A percentile compares a stretch with the other conserved stretches of the same genome.
These are phyloP conservation scores for Ascochyta koolunga DNA, from an alignment of 2,329 filamentous ascomycete genomes.

Conservation along the genomic window DNA sequence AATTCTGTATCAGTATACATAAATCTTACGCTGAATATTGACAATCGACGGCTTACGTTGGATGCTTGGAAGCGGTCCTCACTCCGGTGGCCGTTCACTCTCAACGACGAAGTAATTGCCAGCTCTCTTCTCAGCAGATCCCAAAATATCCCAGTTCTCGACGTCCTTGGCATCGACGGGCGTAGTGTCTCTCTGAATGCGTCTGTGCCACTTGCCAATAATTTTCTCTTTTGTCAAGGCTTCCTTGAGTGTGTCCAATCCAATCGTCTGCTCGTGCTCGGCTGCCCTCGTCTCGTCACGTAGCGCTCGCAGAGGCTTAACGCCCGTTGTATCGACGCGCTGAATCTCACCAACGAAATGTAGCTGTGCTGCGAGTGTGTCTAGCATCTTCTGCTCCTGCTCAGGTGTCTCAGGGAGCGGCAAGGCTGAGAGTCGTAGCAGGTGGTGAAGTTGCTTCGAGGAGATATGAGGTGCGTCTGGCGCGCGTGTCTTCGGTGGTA, in stretches of 20 bases:
- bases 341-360: conserved; percentile 91
- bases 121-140: conserved; percentile 67
- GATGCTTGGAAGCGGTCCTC: background rate
- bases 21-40: background rate
- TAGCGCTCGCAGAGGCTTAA: conserved; percentile 78
- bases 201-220: conserved; percentile 60
- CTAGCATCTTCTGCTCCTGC: conserved; percentile 74
- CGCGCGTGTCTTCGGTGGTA: conserved; percentile 56
- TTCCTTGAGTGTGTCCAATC: conserved; percentile 61
- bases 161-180: conserved; percentile 49
- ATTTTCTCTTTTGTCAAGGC: conserved; percentile 66
- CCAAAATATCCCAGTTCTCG: conserved; percentile 74
- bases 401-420: conserved; percentile 68
- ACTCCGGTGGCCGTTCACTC: conserved; percentile 55
- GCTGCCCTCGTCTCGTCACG: conserved; percentile 75
- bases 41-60: background rate
- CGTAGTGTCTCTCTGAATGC: conserved; percentile 57
- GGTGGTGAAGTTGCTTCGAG: conserved; percentile 74
- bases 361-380: conserved; percentile 79
- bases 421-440: conserved; percentile 87
- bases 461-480: conserved; percentile 58
- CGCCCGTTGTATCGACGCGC: conserved; percentile 72
- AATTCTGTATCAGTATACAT: background rate
- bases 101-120: conserved; percentile 82
- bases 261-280: conserved; percentile 63